Conservation (phyloP, 805 yeast species). For the Lipomyces sp. region DNA sequence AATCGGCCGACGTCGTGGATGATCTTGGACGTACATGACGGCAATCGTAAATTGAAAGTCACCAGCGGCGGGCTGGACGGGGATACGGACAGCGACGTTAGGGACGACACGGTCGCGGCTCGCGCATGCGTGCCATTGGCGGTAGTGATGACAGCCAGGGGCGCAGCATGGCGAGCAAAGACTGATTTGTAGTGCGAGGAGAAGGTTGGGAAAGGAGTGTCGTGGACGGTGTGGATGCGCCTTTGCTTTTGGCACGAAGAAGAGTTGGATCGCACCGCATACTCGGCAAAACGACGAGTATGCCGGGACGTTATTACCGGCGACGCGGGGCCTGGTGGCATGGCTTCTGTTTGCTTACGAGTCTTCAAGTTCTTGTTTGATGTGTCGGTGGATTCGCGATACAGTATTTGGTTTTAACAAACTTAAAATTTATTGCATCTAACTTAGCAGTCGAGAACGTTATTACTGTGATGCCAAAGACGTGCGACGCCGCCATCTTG, state of each 20-base stretch:
- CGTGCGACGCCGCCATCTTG: neutral
- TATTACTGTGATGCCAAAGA: neutral
- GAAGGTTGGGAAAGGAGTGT: slow-evolving; percentile 2
- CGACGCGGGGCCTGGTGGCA: neutral
- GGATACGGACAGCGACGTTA: slow-evolving; percentile 75
- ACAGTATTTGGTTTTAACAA: too few relatives aligned
- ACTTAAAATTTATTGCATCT: too few relatives aligned
- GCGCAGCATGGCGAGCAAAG: slow-evolving; percentile 31
- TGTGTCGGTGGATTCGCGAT: neutral
- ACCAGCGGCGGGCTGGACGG: slow-evolving; percentile 68
- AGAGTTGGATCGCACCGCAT: neutral
- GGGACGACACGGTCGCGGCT: slow-evolving; percentile 72
- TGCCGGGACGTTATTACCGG: neutral
- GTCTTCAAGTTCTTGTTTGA: neutral
- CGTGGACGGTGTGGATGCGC: neutral
- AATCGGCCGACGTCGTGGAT: slow-evolving; percentile 62
- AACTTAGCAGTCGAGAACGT: neutral
- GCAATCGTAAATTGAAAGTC: slow-evolving; percentile 84
- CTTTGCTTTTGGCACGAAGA: neutral
- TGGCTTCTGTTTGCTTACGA: neutral
- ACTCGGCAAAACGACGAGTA: neutral
- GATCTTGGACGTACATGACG: slow-evolving; percentile 75
- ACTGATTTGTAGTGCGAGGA: slow-evolving; percentile 25
- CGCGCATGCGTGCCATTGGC: slow-evolving; percentile 11
- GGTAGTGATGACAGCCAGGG: slow-evolving; percentile 30